These are phyloP conservation scores for Cardiospermum halicacabum DNA, from an alignment of 345 rosid genomes.

Conservation along the genomic window DNA sequence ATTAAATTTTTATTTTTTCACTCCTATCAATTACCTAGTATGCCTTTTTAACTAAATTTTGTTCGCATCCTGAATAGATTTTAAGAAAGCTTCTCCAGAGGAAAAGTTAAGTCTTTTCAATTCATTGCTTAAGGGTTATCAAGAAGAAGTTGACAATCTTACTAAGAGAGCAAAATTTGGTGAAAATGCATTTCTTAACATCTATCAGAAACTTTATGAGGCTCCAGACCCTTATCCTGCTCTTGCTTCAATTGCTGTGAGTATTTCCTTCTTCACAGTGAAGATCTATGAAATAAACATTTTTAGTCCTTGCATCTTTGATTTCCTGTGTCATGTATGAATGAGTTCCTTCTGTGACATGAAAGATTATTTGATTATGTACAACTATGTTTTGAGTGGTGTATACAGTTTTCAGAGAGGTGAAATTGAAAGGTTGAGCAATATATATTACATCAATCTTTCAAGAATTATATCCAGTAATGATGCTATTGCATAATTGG, in stretches of 20 bases:
- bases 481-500: background rate
- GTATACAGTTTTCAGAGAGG: background rate
- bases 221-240: constrained; percentile 99
- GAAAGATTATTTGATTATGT: background rate
- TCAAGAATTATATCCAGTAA: background rate
- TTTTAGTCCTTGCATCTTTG: background rate
- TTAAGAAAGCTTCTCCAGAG: constrained; percentile 92
- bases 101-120: constrained; percentile 81
- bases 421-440: background rate
- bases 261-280: constrained; percentile 20
- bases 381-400: constrained; percentile 1
- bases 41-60: background rate
- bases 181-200: constrained; percentile 93
- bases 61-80: constrained; percentile 45
- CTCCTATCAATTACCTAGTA: background rate
- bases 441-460: background rate
- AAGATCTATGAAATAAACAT: background rate
- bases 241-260: constrained; percentile 91
- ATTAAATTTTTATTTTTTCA: background rate
- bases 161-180: constrained; percentile 99
- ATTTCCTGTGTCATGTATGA: background rate
- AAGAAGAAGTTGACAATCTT: constrained; percentile 98
- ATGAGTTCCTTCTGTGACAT: background rate
- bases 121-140: constrained; percentile 91
- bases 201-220: constrained; percentile 96